Base-by-base conservation (phyloP, 495 filamentous ascomycete species). In the Geoglossum glabrum region DNA sequence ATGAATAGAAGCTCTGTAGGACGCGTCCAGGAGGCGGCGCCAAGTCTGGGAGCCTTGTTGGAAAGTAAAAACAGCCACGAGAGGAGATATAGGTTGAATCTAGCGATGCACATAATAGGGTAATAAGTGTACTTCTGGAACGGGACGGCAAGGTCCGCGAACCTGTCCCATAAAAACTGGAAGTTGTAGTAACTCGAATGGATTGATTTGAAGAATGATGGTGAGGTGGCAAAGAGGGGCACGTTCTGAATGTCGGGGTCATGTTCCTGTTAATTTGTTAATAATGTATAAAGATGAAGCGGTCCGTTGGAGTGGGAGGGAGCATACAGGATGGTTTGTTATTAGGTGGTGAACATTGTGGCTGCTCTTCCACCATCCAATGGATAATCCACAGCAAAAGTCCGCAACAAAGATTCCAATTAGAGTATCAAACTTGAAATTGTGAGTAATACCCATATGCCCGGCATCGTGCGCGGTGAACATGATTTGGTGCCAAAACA, bases 351-450 rank as follows among this genome's bases (percentile, higher is more conserved):
- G 74, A 19, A 76, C 74, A 54, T 76, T 76, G 63, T 76, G 74
- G 56, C 69, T 74, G 64, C 67, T 68, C 64, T 76, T 76, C 74
- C 74, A 76, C 74, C 74, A 76, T 17, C 74, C 74, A 50, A 75
- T 70, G 28, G 68, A 71, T 17, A 76, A 65, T 13, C 73, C 73
- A 26, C 92, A 90, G 3, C 90, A 72, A 63, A 85, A 98, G 66
- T 93, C 82, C 25, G 92, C 90, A 63, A 96, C 84, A 57, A 93
- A 69, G 54, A 73, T 68, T 38, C 72, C 73, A 45, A 76, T 73
- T 27, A 75, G 55, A 3, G 70, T 72, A 63, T 76, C 74, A 47
- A 65, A 56, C 28, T 66, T 64, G 55, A 75, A 74, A 63, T 71
- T 70, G 50, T 71, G 68, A 9, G 74, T 73, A 54, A 76, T 76